Base-by-base conservation (phyloP, 2,329 filamentous ascomycete species). In the Penicillium sp. region DNA sequence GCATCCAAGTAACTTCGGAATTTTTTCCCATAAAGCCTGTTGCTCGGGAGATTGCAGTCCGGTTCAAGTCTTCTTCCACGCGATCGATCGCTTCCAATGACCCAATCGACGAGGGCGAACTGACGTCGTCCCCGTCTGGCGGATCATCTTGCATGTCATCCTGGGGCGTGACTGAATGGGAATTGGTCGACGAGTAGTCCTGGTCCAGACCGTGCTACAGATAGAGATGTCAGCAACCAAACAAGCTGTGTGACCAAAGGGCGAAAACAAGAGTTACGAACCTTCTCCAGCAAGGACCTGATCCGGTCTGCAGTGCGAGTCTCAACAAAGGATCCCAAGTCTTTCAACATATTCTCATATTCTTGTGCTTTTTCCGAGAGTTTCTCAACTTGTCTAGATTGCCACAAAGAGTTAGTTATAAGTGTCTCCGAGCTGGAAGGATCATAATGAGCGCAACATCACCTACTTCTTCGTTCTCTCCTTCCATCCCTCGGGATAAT, bases 21-120 rank as follows among this genome's bases (percentile, higher is more conserved):
- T 71, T 72, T 48, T 74, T 74, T 3, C 72, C 72, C 60, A 72
- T 69, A 49, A 68, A 74, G 1, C 70, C 69, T 1, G 68, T 73
- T 6, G 66, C 64, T 43, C 68, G 56, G 2, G 66, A 60, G 32
- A 60, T 51, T 50, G 67, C 63, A 43, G 53, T 64, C 36, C 67
- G 63, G 16, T 71, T 70, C 39, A 72, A 56, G 37, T 74, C 72
- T 52, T 74, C 70, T 39, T 73, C 67, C 11, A 73, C 68, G n/a
- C 68, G 63, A 50, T 74, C 72, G 18, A 73, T 68, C 4, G 69
- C 69, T 31, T 72, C 70, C 24, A 72, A 63, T 1, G 72, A 74
- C 6, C 72, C 71, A 37, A 68, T 66, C 6, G 63, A 66, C 7
- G 65, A 68, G 28, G 62, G 58, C 1, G 61, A 58, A 14, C 59